These are phyloP conservation scores for Dictyostelium firmibasis DNA, from an alignment of 78 protist genomes.

Conservation along the genomic window DNA sequence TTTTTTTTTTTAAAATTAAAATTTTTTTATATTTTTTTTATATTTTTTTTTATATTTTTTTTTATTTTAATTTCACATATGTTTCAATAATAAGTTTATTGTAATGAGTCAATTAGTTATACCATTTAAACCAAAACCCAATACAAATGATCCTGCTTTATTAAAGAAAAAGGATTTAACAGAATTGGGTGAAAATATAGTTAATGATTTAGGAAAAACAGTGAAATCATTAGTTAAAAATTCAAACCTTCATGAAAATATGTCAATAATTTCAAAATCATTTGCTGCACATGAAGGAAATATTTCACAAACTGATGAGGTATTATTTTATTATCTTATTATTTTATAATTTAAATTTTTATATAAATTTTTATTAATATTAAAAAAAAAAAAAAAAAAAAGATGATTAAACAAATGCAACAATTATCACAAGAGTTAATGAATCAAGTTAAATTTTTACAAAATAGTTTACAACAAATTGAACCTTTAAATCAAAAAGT, in stretches of 20 bases:
- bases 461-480: conserved; percentile 11
- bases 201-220: conserved; percentile 41
- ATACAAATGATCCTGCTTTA: conserved; percentile 22
- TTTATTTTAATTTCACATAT: too few species aligned
- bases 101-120: conserved; percentile 7
- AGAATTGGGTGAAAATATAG: conserved; percentile 43
- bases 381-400: neutral
- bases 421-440: conserved; percentile 41
- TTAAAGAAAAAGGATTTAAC: conserved; percentile 42
- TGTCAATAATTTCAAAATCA: conserved; percentile 32
- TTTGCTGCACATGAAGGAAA: conserved; percentile 53
- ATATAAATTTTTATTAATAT: too few species aligned
- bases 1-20: neutral
- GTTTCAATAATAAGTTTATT: too few species aligned
- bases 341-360: neutral
- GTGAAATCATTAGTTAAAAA: conserved; percentile 44
- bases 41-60: neutral
- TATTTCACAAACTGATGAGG: conserved; percentile 57
- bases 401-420: conserved; percentile 66
- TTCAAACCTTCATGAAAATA: conserved; percentile 69
- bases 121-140: neutral
- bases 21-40: too few species aligned
- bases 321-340: neutral
- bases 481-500: conserved; percentile 8
- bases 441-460: conserved; percentile 4